Evolutionary conservation across 306 rosid species (phyloP).

Genomic region (Senna tora): DNA sequence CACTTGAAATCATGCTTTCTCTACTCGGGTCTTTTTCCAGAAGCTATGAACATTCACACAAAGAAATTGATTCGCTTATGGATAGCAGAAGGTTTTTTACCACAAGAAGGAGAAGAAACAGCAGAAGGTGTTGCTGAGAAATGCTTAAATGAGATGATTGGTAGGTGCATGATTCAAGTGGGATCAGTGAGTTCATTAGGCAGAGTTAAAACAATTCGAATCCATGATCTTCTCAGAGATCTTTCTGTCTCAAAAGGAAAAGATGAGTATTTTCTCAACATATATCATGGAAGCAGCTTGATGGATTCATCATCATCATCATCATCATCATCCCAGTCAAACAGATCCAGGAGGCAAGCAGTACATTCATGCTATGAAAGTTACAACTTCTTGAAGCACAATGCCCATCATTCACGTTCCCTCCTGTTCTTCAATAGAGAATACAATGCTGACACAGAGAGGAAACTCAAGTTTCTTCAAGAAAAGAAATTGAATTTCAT

Average conservation of each 20-base stretch:
- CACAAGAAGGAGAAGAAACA: constrained; percentile 47
- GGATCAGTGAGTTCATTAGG: constrained; percentile 51
- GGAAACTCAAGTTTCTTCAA: constrained; percentile 30
- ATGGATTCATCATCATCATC: constrained; percentile 29
- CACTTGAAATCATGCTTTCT: constrained; percentile 52
- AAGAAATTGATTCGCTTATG: constrained; percentile 48
- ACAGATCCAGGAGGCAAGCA: constrained; percentile 46
- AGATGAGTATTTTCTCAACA: constrained; percentile 42
- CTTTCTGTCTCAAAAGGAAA: constrained; percentile 47
- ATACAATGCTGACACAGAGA: constrained; percentile 40
- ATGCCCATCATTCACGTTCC: constrained; percentile 46
- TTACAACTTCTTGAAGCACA: constrained; percentile 47
- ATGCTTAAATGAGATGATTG: constrained; percentile 49
- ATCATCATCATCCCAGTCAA: constrained; percentile 34
- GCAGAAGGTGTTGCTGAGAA: constrained; percentile 51
- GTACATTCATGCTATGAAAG: constrained; percentile 51
- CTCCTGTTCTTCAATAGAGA: constrained; percentile 55
- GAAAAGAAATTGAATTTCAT: constrained; percentile 51
- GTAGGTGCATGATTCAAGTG: constrained; percentile 55
- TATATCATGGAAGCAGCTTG: constrained; percentile 38
- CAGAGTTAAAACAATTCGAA: constrained; percentile 48
- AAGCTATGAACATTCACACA: constrained; percentile 40
- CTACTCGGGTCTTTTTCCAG: constrained; percentile 50
- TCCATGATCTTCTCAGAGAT: constrained; percentile 52
- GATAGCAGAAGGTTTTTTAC: constrained; percentile 56